Conservation (phyloP, 768 basidiomycete species). For the Tricholoma terreum region DNA sequence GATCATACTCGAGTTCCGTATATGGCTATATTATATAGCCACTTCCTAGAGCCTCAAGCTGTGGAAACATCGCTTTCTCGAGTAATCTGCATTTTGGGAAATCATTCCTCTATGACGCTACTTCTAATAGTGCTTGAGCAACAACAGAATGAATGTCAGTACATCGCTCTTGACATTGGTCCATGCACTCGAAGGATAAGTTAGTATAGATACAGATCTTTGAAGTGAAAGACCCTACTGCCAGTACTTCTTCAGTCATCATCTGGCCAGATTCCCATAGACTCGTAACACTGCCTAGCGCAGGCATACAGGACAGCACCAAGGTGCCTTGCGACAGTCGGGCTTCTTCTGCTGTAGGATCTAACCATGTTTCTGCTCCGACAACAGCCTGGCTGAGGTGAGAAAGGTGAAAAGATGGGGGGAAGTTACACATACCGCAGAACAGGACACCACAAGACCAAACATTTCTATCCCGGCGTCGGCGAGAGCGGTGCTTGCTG, state of each 20-base stretch:
- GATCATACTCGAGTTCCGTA: too few species aligned
- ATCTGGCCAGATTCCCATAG: constrained; percentile 83
- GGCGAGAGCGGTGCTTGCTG: constrained; percentile 87
- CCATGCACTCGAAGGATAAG: constrained; percentile 54
- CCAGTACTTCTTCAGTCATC: constrained; percentile 46
- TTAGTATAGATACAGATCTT: neutral
- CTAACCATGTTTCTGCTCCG: constrained; percentile 64
- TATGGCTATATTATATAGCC: too few species aligned
- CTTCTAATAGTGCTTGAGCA: constrained; percentile 62
- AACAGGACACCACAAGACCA: constrained; percentile 82
- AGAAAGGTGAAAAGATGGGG: neutral
- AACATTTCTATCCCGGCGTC: constrained; percentile 91
- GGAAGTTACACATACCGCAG: constrained; percentile 52
- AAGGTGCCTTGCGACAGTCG: constrained; percentile 57
- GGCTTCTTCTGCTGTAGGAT: constrained; percentile 75
- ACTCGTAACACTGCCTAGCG: constrained; percentile 77
- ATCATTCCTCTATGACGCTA: neutral
- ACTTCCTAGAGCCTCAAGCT: too few species aligned
- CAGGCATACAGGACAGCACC: constrained; percentile 85
- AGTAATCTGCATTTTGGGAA: neutral
- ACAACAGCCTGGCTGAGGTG: constrained; percentile 48
- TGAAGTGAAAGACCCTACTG: constrained; percentile 41
- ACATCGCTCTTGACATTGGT: constrained; percentile 66
- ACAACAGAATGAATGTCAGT: constrained; percentile 74
- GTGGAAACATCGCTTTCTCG: too few species aligned